phyloP scores from a whole-genome alignment of 352 stramenopile genomes.

The Blastocystis sp. region DNA sequence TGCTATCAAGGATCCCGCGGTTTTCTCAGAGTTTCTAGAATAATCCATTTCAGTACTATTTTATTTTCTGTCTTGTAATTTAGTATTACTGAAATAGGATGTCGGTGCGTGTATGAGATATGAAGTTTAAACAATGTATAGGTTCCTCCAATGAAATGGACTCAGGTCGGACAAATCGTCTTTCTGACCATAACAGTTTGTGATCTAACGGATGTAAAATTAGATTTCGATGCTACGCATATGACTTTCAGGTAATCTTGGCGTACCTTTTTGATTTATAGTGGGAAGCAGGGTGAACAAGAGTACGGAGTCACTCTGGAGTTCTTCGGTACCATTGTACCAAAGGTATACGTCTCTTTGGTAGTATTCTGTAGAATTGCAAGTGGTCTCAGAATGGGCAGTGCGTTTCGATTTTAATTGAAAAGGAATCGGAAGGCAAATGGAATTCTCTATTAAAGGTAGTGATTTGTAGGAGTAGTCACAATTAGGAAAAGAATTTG shows the following conservation, averaged over 20 bases:
- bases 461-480: not conserved
- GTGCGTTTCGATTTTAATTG: conserved; percentile 26
- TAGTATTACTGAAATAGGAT: not conserved
- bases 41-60: not conserved
- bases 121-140: not conserved
- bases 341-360: not conserved
- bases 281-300: conserved; percentile 5
- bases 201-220: conserved; percentile 2
- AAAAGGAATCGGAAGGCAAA: conserved; percentile 23
- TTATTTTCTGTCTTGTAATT: not conserved
- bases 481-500: conserved; percentile 30
- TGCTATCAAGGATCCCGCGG: not conserved
- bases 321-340: conserved; percentile 35
- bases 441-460: conserved; percentile 51
- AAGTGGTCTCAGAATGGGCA: conserved; percentile 11
- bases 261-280: not conserved
- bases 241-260: conserved; percentile 13
- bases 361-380: conserved; percentile 10
- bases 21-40: conserved; percentile 19
- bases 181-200: conserved; percentile 17
- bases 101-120: not conserved
- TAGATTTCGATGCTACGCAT: conserved; percentile 3
- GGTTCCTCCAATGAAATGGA: conserved; percentile 60
- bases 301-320: conserved; percentile 32
- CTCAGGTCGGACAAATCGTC: conserved; percentile 19